Evolutionary conservation across 192 early-diverging fungal species (phyloP).

Genomic region (Chytriomyces sp.): DNA sequence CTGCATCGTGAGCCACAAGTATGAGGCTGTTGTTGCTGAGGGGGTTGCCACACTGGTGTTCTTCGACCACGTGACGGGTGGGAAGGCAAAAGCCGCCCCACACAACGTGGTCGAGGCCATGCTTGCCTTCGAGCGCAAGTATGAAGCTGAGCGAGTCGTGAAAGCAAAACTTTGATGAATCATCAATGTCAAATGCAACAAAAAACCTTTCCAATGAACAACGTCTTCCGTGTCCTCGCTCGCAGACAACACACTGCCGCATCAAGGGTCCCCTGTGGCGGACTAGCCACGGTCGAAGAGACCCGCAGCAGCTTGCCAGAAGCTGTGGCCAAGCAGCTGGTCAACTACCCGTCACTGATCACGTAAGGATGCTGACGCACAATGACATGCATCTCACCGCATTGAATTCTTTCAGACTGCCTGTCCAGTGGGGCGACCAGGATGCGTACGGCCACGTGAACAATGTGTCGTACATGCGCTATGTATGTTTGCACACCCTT

Average conservation of each 20-base stretch:
- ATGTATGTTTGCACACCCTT: conserved; percentile 1
- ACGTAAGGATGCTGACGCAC: conserved; percentile 16
- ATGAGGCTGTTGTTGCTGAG: conserved; percentile 27
- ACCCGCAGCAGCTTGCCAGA: conserved; percentile 24
- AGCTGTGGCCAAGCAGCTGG: conserved; percentile 6
- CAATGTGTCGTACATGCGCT: conserved; percentile 38
- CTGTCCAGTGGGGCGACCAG: conserved; percentile 38
- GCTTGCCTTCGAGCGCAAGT: too few relatives aligned
- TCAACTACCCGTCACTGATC: conserved; percentile 30
- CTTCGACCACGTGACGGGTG: conserved; percentile 41
- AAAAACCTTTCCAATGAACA: too few relatives aligned
- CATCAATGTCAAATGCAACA: not conserved
- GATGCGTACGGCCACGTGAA: conserved; percentile 39
- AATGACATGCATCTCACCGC: not conserved
- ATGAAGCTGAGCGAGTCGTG: not conserved
- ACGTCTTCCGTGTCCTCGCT: not conserved
- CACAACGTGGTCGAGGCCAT: too few relatives aligned
- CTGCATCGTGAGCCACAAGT: conserved; percentile 48
- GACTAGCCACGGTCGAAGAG: conserved; percentile 9
- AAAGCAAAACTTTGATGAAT: conserved; percentile 3
- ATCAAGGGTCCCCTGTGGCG: conserved; percentile 15
- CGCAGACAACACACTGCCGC: not conserved
- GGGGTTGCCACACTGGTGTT: conserved; percentile 42
- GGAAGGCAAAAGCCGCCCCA: conserved; percentile 27
- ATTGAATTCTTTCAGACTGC: not conserved